phyloP scores from a whole-genome alignment of 2,329 filamentous ascomycete species.

The Diaporthe capsici region DNA sequence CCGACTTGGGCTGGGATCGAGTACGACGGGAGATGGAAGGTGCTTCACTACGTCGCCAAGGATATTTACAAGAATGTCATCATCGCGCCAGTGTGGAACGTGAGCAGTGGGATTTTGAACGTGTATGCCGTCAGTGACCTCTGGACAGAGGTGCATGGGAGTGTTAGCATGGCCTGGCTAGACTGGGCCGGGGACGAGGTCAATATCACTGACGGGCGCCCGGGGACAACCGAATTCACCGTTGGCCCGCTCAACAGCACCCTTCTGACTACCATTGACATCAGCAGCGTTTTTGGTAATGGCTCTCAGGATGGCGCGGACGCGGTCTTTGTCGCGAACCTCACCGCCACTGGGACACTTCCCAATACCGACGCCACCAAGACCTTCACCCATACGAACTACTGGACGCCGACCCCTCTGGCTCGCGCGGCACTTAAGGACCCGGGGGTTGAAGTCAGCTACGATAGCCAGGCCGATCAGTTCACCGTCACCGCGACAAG shows the following conservation, averaged over 20 bases:
- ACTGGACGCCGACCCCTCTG: slow-evolving; percentile 62
- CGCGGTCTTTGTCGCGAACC: slow-evolving; percentile 54
- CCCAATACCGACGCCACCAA: slow-evolving; percentile 58
- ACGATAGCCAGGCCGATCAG: slow-evolving; percentile 46
- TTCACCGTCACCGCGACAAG: slow-evolving; percentile 63
- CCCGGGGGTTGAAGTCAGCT: slow-evolving; percentile 56
- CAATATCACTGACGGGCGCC: slow-evolving; percentile 47
- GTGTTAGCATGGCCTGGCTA: slow-evolving; percentile 64
- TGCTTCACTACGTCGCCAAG: slow-evolving; percentile 70
- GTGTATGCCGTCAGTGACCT: slow-evolving; percentile 71
- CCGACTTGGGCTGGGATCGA: slow-evolving; percentile 76
- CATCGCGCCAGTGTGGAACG: slow-evolving; percentile 69
- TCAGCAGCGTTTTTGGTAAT: slow-evolving; percentile 32
- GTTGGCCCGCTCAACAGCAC: slow-evolving; percentile 68
- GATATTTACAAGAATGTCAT: slow-evolving; percentile 72
- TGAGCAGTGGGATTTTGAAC: slow-evolving; percentile 62
- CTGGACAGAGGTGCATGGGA: slow-evolving; percentile 63
- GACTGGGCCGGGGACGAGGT: slow-evolving; percentile 62
- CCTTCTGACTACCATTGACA: slow-evolving; percentile 44
- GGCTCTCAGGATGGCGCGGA: slow-evolving; percentile 31
- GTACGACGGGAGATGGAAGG: slow-evolving; percentile 74
- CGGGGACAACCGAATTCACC: slow-evolving; percentile 53
- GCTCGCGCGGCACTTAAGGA: slow-evolving; percentile 62
- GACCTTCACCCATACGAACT: slow-evolving; percentile 64
- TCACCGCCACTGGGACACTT: slow-evolving; percentile 59